phyloP scores from a whole-genome alignment of 2,329 filamentous ascomycete species.

The Dothistroma pini region DNA sequence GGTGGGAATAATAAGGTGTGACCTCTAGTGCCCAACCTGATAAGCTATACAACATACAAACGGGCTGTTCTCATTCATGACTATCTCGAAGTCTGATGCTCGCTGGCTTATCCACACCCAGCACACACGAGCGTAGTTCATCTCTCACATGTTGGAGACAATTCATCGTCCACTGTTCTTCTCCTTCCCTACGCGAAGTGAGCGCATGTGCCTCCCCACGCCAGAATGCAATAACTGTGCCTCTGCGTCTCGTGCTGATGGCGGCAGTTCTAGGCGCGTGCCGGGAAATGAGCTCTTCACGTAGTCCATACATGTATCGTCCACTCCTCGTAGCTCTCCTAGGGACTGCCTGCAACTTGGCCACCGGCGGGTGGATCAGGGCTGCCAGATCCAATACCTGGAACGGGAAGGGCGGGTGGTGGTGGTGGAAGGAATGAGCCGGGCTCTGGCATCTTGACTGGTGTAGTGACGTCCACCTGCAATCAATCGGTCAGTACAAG shows the following conservation, averaged over 20 bases:
- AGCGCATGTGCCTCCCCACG: neutral
- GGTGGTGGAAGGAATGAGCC: conserved; percentile 3
- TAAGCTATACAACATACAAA: neutral
- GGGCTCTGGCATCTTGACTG: conserved; percentile 65
- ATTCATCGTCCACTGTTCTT: too few species aligned
- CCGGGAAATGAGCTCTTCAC: neutral
- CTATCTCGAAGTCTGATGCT: too few species aligned
- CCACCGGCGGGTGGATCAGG: neutral
- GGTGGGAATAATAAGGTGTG: too few species aligned
- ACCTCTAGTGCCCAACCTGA: neutral
- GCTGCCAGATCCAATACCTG: conserved; percentile 1
- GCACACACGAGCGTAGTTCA: too few species aligned
- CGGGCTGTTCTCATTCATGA: neutral
- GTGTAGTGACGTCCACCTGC: conserved; percentile 49
- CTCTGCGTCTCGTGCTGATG: neutral
- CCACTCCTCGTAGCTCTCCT: conserved; percentile 1
- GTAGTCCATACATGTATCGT: neutral
- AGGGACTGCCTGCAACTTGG: conserved; percentile 1
- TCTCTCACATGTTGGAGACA: too few species aligned
- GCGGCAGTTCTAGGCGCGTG: neutral
- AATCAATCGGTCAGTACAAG: too few species aligned
- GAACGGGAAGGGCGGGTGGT: neutral
- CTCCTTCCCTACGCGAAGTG: neutral
- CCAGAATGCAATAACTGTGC: neutral
- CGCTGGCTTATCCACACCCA: too few species aligned